Percentiles rank a stretch among this genome's conserved stretches.
Conservation (phyloP, 306 rosid species). For the Parietaria judaica region DNA sequence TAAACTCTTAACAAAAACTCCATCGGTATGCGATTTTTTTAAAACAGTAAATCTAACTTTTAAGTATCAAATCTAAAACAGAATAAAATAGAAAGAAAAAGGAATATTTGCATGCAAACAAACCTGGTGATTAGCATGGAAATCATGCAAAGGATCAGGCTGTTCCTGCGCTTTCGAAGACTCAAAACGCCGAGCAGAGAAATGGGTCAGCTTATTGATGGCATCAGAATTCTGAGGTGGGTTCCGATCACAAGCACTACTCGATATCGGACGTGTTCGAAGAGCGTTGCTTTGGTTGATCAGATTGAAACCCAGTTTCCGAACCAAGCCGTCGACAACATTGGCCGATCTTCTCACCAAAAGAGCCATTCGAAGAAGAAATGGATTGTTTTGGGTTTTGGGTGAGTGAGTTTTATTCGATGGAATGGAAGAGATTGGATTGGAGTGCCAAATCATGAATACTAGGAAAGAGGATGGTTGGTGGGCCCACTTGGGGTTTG, state of each 20-base stretch:
- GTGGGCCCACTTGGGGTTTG: not conserved
- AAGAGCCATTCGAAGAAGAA: constrained; percentile 24
- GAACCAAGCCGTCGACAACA: constrained; percentile 30
- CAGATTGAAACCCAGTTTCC: constrained; percentile 18
- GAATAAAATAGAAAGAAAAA: not conserved
- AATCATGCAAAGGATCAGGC: constrained; percentile 18
- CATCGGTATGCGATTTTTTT: too few species aligned
- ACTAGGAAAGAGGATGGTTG: not conserved
- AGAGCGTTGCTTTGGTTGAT: constrained; percentile 9
- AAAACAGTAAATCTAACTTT: not conserved
- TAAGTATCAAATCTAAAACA: not conserved
- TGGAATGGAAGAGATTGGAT: constrained; percentile 3
- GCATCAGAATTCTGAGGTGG: not conserved
- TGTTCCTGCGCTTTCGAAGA: constrained; percentile 28
- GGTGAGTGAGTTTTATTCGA: too few species aligned
- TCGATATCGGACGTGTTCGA: constrained; percentile 9
- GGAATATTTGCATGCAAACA: not conserved
- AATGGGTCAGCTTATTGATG: constrained; percentile 14
- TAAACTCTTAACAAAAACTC: too few species aligned
- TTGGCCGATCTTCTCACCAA: constrained; percentile 32
- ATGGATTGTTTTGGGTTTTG: not conserved
- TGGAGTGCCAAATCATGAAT: constrained; percentile 9
- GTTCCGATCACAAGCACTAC: constrained; percentile 11
- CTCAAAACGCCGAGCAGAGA: constrained; percentile 30
- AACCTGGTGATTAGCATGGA: constrained; percentile 46